phyloP scores from a whole-genome alignment of 2,329 filamentous ascomycete species.

The Colletotrichum destructivum region DNA sequence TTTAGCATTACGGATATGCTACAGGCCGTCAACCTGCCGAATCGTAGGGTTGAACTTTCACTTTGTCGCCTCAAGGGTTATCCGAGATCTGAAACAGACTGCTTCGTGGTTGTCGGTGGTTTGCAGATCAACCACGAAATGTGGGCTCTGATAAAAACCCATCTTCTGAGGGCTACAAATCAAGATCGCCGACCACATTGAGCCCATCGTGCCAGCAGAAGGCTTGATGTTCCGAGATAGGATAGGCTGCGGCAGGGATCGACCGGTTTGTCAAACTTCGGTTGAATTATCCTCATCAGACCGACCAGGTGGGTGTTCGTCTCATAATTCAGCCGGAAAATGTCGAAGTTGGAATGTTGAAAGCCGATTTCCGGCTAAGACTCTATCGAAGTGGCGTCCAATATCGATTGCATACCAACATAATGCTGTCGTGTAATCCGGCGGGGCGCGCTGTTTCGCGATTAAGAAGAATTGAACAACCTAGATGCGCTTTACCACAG shows the following conservation, averaged over 20 bases:
- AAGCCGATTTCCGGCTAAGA: not conserved
- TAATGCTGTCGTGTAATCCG: not conserved
- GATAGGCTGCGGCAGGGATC: too few species aligned
- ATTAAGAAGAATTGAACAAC: not conserved
- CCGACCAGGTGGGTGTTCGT: not conserved
- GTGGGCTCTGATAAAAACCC: not conserved
- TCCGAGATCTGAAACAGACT: not conserved
- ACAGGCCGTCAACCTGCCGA: not conserved
- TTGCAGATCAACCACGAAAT: not conserved
- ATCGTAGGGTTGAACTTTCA: conserved; percentile 6
- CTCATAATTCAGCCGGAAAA: not conserved
- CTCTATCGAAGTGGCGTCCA: not conserved
- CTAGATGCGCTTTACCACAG: not conserved
- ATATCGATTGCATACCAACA: not conserved
- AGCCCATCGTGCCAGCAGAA: too few species aligned
- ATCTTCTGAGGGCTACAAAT: not conserved
- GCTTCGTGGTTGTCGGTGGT: not conserved
- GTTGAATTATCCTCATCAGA: not conserved
- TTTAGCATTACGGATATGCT: not conserved
- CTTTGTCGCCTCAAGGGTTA: not conserved
- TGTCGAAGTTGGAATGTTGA: not conserved
- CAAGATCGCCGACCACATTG: not conserved
- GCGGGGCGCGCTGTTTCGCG: not conserved
- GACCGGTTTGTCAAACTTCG: too few species aligned
- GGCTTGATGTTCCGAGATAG: too few species aligned